Evolutionary conservation across 345 rosid genomes (phyloP), one percentile per base, ranked within the genome.

Genomic region (Eucalyptus cladocalyx): DNA sequence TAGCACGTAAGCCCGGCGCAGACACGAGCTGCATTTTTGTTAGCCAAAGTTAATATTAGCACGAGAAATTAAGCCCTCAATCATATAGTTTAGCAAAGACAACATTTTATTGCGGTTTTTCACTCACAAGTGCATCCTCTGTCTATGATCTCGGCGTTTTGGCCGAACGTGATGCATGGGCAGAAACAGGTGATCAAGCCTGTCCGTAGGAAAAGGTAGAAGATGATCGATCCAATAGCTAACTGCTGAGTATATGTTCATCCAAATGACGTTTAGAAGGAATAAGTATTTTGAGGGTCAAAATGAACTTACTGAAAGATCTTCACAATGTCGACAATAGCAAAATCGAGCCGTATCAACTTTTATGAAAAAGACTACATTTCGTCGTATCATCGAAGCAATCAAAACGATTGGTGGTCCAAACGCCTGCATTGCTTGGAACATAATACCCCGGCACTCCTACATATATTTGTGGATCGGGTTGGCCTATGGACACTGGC

Each of bases 81-180:
- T n/a, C 43, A 69, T 69, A 69, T 37, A 30, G 87, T 30, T n/a
- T 45, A 86, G 58, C 23, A 32, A 34, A 50, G 50, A 21, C 4
- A 13, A 50, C 32, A 21, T 47, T 43, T 85, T 49, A 17, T 49
- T 3, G 56, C 19, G 34, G 30, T 30, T 42, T 34, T 32, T 30
- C 86, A 72, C 83, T 91, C 80, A 91, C 91, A 50, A 11, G 92
- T 90, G 51, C 40, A 21, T 62, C 89, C 91, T 80, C 86, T 87
- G 90, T 90, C 92, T 28, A 89, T 45, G 87, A 89, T 87, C 86
- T 86, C 85, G 16, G 89, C 91, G 10, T 58, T 90, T 67, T 89
- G 92, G 88, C 91, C 92, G 40, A 91, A 91, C 6, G 88, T 72
- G 54, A 90, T 65, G 86, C 91, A 90, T 2, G 87, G 91, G 42